Evolutionary conservation across 495 filamentous ascomycete species (phyloP), one percentile per base, ranked within the genome.

Genomic region (Parathielavia appendiculata): DNA sequence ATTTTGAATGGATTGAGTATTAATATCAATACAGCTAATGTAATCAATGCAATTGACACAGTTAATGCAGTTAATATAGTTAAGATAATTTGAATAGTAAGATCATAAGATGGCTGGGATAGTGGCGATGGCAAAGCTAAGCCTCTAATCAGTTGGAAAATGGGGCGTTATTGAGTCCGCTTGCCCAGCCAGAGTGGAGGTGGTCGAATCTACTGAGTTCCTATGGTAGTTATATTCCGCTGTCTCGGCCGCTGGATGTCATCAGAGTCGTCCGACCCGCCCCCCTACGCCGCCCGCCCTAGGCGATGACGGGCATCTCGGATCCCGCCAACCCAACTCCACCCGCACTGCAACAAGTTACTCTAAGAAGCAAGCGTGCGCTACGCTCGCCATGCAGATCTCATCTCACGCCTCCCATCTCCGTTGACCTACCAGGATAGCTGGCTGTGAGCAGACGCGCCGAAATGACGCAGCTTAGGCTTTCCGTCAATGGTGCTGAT

Each of bases 231-330:
- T 40, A 40, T 41, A 10, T 40, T 45, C 19, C 43, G 32, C 26
- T 30, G 26, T 30, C 26, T 30, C 26, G 6, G 3, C 6, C 6
- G 26, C 3, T 6, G 16, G 44, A 53, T 48, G 38, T 30, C 53
- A 55, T 52, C 53, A 56, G 41, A 41, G 34, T 39, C 40, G 43
- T 43, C 54, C 47, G 54, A 57, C 59, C 59, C 48, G 54, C 48
- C 23, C 46, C n/a, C 7, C 13, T 5, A 14, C 9, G n/a, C 48
- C 54, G 53, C 49, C 54, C 35, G 43, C 17, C n/a, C 43, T 51
- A 40, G 45, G 35, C 20, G 45, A 61, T 61, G 54, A 61, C 59
- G 59, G 54, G 22, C 54, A 61, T 30, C 19, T 57, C 43, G 54
- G 59, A 51, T 53, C 23, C 22, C 53, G 30, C 41, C 53, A 36